Percentiles rank a stretch among this genome's conserved stretches.
These are phyloP conservation scores for Clitopilus passeckerianus DNA, from an alignment of 768 basidiomycete genomes.

Conservation along the genomic window DNA sequence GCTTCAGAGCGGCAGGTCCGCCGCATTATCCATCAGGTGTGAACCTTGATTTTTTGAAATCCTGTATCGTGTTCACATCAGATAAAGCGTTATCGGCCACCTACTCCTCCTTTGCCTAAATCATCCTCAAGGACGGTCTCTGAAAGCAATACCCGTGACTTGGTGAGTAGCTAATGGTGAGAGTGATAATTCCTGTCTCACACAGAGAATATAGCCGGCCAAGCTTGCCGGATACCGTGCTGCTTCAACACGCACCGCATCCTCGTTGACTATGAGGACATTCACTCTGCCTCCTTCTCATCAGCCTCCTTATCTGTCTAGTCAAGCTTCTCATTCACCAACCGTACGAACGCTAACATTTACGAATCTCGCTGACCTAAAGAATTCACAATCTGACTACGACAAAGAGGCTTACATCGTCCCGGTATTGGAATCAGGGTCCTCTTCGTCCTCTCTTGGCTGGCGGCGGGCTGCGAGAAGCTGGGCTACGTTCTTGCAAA, in stretches of 20 bases:
- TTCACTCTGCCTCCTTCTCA: background rate
- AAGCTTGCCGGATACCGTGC: slow-evolving; percentile 1
- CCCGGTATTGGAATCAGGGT: background rate
- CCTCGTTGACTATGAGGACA: background rate
- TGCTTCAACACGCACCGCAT: slow-evolving; percentile 15
- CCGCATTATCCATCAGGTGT: slow-evolving; percentile 17
- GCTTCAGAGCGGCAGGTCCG: slow-evolving; percentile 12
- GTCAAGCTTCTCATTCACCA: background rate
- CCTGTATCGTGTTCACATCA: too few species aligned
- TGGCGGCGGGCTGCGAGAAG: background rate
- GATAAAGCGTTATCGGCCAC: slow-evolving; percentile 48
- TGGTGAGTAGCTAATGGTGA: background rate
- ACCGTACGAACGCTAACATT: background rate
- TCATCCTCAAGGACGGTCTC: slow-evolving; percentile 28
- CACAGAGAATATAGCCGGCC: background rate
- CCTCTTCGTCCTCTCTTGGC: background rate
- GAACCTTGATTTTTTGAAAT: too few species aligned
- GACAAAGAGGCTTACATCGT: background rate
- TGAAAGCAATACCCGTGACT: slow-evolving; percentile 11
- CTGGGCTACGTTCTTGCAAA: background rate
- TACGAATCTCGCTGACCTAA: background rate
- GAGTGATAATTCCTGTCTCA: background rate
- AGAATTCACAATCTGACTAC: background rate
- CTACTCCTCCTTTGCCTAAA: slow-evolving; percentile 46
- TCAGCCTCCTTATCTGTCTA: background rate